Evolutionary conservation across 208 protist species (phyloP).

Genomic region (Acanthamoeba sp.): DNA sequence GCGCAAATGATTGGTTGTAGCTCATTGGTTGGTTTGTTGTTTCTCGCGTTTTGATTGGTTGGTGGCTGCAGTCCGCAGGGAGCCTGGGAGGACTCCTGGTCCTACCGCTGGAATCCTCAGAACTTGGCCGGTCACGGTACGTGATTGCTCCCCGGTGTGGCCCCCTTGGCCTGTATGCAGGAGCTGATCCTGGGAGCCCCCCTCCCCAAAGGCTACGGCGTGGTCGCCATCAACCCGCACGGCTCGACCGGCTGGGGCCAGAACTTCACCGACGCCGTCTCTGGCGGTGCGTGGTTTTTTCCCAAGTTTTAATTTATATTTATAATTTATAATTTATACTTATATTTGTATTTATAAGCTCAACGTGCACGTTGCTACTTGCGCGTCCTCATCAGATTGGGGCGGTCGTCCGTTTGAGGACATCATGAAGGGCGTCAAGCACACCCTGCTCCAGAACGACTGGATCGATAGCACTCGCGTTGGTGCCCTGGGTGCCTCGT

Average conservation of each 20-base stretch:
- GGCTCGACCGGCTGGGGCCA: slow-evolving; percentile 75
- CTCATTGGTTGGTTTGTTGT: too few relatives aligned
- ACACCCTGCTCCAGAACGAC: slow-evolving; percentile 40
- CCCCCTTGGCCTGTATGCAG: not conserved
- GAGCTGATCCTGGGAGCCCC: not conserved
- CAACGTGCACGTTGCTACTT: not conserved
- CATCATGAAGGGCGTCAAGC: slow-evolving; percentile 70
- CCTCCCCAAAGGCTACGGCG: slow-evolving; percentile 72
- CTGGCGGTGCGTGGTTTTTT: not conserved
- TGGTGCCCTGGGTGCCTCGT: slow-evolving; percentile 65
- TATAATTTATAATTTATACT: too few relatives aligned
- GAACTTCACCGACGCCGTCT: slow-evolving; percentile 74
- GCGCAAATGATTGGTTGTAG: too few relatives aligned
- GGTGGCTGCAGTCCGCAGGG: slow-evolving; percentile 10
- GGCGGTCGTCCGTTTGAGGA: slow-evolving; percentile 77
- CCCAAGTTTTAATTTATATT: too few relatives aligned
- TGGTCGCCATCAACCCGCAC: slow-evolving; percentile 76
- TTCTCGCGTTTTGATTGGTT: too few relatives aligned
- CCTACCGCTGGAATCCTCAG: slow-evolving; percentile 71
- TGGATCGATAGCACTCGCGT: slow-evolving; percentile 69
- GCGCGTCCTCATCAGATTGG: slow-evolving; percentile 55
- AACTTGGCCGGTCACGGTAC: not conserved
- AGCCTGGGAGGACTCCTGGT: slow-evolving; percentile 68
- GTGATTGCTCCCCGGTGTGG: not conserved
- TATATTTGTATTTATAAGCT: not conserved